Base-by-base conservation (phyloP, 768 basidiomycete species). In the Boletus speciosus region DNA sequence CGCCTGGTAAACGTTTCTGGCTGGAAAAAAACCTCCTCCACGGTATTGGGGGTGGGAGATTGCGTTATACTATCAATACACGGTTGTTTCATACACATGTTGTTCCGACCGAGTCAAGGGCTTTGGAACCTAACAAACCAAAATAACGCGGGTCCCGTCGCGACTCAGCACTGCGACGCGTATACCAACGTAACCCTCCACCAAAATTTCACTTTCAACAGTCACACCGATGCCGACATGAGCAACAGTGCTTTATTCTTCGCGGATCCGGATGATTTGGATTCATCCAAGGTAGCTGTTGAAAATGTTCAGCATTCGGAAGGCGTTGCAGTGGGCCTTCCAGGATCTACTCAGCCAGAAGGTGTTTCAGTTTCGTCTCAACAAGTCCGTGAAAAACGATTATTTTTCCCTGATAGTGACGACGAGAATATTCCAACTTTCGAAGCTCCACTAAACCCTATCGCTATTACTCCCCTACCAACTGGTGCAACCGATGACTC, bases 251-350 rank as follows among this genome's bases (percentile, higher is more conserved):
- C 66, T 7, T 68, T 79, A 10, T 88, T 88, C 64, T 87, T 88
- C 66, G 79, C 81, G 36, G 78, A 76, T 35, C 81, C 84, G 15
- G 74, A 74, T 35, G 83, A 81, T 51, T 76, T 82, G 43, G 74
- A 73, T 8, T 73, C 73, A 19, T 45, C 53, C 36, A 31, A 23
- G 31, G 46, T 34, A 25, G 29, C 5, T 14, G 29, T 40, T 23
- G 49, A 46, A 41, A 37, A 38, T 5, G n/a, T 1, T 51, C 34
- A 27, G 5, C 19, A 62, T 59, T 57, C 58, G 49, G 51, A 52
- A n/a, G 46, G 34, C 31, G 52, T 41, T 47, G 5, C 23, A 11
- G 27, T 23, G 12, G 53, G 49, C 23, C n/a, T 39, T 45, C 19
- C 36, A 53, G 32, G 16, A 5, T 34, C 41, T 14, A 23, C 47